Conservation (phyloP, 768 basidiomycete genomes). For the Rubroboletus pulcherrimus region DNA sequence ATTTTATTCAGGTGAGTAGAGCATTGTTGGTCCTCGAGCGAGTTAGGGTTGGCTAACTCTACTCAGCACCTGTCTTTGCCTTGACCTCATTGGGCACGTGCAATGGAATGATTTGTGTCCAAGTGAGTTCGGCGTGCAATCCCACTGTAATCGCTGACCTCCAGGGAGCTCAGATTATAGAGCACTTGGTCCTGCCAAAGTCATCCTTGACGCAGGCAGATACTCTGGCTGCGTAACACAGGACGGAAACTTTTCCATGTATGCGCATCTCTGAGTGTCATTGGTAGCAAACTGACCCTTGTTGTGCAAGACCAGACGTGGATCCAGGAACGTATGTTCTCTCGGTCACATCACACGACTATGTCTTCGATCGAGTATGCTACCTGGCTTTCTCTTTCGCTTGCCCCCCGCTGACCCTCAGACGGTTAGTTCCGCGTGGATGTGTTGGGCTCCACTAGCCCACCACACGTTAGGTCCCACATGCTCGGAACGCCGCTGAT, state of each 20-base stretch:
- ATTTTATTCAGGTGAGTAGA: conserved; percentile 15
- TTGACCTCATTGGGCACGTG: conserved; percentile 60
- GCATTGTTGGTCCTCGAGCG: background rate
- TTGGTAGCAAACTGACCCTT: conserved; percentile 8
- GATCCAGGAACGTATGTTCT: conserved; percentile 66
- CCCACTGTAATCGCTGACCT: conserved; percentile 11
- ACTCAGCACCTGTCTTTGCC: conserved; percentile 32
- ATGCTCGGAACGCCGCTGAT: conserved; percentile 65
- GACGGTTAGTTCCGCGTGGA: conserved; percentile 61
- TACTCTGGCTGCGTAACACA: conserved; percentile 49
- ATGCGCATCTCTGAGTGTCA: conserved; percentile 21
- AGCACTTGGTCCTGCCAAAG: conserved; percentile 54
- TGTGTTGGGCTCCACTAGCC: conserved; percentile 41
- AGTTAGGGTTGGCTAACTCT: conserved; percentile 1
- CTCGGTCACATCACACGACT: conserved; percentile 63
- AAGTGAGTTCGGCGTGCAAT: conserved; percentile 35
- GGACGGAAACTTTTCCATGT: conserved; percentile 69
- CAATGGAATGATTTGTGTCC: conserved; percentile 71
- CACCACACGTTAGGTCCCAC: conserved; percentile 59
- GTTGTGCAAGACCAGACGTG: conserved; percentile 54
- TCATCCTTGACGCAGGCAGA: conserved; percentile 57
- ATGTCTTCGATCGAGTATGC: conserved; percentile 65
- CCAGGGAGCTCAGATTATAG: conserved; percentile 28
- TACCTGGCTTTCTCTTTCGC: background rate
- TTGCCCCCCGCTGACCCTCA: conserved; percentile 1